Evolutionary conservation across 495 filamentous ascomycete genomes (phyloP), one percentile per base, ranked within the genome.

Genomic region (Lophiostoma macrostomum): DNA sequence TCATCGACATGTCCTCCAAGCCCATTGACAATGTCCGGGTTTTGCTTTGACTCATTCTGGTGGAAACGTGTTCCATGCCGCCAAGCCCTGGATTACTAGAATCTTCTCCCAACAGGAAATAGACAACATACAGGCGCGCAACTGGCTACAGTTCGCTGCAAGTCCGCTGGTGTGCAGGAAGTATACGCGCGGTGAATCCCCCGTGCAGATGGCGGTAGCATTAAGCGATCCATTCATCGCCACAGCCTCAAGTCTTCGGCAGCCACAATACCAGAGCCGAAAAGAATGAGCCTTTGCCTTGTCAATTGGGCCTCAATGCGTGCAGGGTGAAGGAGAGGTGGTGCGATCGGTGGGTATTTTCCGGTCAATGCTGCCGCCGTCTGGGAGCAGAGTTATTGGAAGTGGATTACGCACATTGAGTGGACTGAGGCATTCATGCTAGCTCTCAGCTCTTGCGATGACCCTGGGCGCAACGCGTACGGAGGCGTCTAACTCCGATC

Each of bases 301-400:
- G 16, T 19, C 23, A 4, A 40, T 61, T 56, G 58, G 58, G 58
- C 58, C 48, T 51, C 53, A 47, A 61, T 43, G 39, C n/a, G 14
- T 12, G 31, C 35, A 18, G 38, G 39, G 58, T 47, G 51, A 42
- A 42, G n/a, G n/a, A n/a, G n/a, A n/a, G n/a, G n/a, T n/a, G n/a
- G n/a, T n/a, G n/a, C n/a, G n/a, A n/a, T n/a, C n/a, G n/a, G n/a
- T n/a, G n/a, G n/a, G n/a, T n/a, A n/a, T n/a, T 23, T 38, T 60
- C 45, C 51, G 42, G 47, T 61, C 35, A 55, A 32, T 52, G 37
- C 12, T 40, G 46, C 52, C 41, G 32, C 27, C 34, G 58, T 61
- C 35, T 47, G 30, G 47, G 41, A 14, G 41, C 30, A 35, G 22
- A 30, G 13, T 10, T 24, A 25, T 22, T n/a, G 13, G 49, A 39